These are phyloP conservation scores for Wallacemonas collosoma DNA, from an alignment of 208 protist genomes.

Conservation along the genomic window DNA sequence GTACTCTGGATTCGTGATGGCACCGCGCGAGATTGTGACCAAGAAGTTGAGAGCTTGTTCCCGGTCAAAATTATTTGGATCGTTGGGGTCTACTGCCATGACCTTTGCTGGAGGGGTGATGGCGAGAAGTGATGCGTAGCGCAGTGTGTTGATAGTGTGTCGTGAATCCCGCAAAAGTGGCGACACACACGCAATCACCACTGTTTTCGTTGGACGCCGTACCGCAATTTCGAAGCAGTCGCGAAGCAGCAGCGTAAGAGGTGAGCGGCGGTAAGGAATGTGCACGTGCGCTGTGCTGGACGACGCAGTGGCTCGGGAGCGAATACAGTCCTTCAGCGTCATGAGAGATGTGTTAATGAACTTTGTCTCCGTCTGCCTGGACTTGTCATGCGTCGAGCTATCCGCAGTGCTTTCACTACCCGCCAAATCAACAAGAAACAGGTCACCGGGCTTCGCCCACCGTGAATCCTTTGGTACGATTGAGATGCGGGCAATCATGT, in stretches of 20 bases:
- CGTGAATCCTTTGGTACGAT: constrained; percentile 79
- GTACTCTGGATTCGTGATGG: constrained; percentile 64
- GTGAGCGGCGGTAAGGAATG: constrained; percentile 89
- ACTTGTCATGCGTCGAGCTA: constrained; percentile 86
- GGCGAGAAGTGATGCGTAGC: constrained; percentile 85
- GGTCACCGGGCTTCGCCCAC: constrained; percentile 83
- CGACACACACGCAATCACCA: constrained; percentile 91
- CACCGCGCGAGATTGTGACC: constrained; percentile 50
- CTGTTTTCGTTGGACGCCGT: constrained; percentile 84
- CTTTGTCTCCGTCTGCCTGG: constrained; percentile 77
- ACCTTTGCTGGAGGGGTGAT: constrained; percentile 73
- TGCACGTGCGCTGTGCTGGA: constrained; percentile 83
- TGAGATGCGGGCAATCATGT: constrained; percentile 86
- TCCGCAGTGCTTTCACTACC: constrained; percentile 92
- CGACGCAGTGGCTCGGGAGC: constrained; percentile 62
- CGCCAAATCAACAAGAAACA: constrained; percentile 88
- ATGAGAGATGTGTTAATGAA: constrained; percentile 94
- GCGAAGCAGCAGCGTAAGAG: constrained; percentile 84
- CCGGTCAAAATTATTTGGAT: constrained; percentile 82
- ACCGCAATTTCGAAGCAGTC: constrained; percentile 93
- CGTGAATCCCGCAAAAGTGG: constrained; percentile 85
- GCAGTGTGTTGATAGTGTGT: constrained; percentile 89
- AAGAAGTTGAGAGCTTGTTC: constrained; percentile 79
- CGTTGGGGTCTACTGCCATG: constrained; percentile 71
- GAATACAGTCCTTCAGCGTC: constrained; percentile 92